Conservation (phyloP, 2,329 filamentous ascomycete species). For the Hypomyces rosellus region DNA sequence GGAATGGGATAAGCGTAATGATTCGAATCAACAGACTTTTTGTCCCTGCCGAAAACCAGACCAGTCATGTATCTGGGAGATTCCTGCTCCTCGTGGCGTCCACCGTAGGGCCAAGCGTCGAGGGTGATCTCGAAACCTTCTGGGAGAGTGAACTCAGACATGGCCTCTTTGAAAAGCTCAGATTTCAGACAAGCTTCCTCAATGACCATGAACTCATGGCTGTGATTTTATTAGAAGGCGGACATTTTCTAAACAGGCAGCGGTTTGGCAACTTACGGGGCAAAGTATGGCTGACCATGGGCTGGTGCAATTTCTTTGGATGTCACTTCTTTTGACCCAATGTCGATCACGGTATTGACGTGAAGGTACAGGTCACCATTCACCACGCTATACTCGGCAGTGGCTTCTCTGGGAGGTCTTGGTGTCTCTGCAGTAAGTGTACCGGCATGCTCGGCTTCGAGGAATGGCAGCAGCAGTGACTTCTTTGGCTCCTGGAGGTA, state of each 20-base stretch:
- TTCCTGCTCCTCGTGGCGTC: conserved; percentile 32
- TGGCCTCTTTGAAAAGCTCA: conserved; percentile 39
- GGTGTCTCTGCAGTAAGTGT: conserved; percentile 34
- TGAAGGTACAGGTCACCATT: conserved; percentile 25
- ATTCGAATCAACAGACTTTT: conserved; percentile 48
- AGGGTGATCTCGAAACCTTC: conserved; percentile 38
- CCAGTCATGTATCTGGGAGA: conserved; percentile 43
- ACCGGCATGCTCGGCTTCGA: conserved; percentile 56
- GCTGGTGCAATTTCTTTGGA: conserved; percentile 19
- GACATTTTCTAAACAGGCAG: neutral
- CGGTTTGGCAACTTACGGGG: conserved; percentile 17
- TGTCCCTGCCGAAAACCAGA: conserved; percentile 39
- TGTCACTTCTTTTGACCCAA: conserved; percentile 26
- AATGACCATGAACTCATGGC: conserved; percentile 35
- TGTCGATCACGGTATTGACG: conserved; percentile 33
- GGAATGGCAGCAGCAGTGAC: conserved; percentile 49
- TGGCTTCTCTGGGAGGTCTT: conserved; percentile 39
- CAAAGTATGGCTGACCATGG: conserved; percentile 32
- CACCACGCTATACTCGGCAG: conserved; percentile 40
- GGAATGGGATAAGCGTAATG: conserved; percentile 58
- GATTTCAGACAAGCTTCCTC: conserved; percentile 36
- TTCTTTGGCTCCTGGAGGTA: conserved; percentile 59
- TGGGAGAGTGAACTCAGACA: conserved; percentile 41
- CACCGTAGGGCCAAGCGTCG: conserved; percentile 63
- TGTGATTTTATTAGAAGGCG: conserved; percentile 12